A percentile compares a stretch with the other conserved stretches of the same genome.
Evolutionary conservation across 768 basidiomycete species (phyloP).

Genomic region (Leccinum imitatum): DNA sequence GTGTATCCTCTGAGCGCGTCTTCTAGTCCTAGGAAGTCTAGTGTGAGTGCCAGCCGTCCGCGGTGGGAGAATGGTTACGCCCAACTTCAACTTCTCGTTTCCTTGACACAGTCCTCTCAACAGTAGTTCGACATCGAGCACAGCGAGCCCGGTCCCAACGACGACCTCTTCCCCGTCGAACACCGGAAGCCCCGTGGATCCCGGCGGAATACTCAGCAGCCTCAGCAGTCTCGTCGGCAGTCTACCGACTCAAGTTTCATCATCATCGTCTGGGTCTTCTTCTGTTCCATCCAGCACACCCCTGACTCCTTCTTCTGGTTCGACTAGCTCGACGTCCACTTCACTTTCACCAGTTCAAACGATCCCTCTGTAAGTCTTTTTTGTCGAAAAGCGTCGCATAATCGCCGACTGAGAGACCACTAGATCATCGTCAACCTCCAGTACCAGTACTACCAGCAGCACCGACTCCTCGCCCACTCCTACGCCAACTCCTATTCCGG

Average conservation of each 20-base stretch:
- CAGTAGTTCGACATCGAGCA: slow-evolving; percentile 3
- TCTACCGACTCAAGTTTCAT: slow-evolving; percentile 6
- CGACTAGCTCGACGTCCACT: slow-evolving; percentile 26
- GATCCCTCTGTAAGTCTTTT: slow-evolving; percentile 22
- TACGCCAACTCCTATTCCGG: slow-evolving; percentile 17
- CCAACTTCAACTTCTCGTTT: slow-evolving; percentile 1
- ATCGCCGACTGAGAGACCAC: neutral
- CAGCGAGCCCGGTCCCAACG: neutral
- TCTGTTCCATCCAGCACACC: slow-evolving; percentile 17
- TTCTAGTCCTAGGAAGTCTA: slow-evolving; percentile 18
- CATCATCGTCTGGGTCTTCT: slow-evolving; percentile 20
- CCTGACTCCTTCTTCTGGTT: slow-evolving; percentile 28
- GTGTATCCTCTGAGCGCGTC: neutral
- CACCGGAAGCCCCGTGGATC: neutral
- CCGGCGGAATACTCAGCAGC: slow-evolving; percentile 12
- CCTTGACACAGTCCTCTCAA: slow-evolving; percentile 12
- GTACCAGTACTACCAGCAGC: slow-evolving; percentile 13
- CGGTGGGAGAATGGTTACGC: neutral
- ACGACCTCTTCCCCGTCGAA: neutral
- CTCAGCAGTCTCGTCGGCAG: slow-evolving; percentile 17
- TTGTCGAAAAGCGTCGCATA: neutral
- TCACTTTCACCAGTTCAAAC: slow-evolving; percentile 4
- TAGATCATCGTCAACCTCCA: slow-evolving; percentile 14
- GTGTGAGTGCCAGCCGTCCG: slow-evolving; percentile 18
- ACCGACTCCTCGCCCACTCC: slow-evolving; percentile 8